phyloP scores from a whole-genome alignment of 106 monocot species.

The Phalaenopsis aphrodite region DNA sequence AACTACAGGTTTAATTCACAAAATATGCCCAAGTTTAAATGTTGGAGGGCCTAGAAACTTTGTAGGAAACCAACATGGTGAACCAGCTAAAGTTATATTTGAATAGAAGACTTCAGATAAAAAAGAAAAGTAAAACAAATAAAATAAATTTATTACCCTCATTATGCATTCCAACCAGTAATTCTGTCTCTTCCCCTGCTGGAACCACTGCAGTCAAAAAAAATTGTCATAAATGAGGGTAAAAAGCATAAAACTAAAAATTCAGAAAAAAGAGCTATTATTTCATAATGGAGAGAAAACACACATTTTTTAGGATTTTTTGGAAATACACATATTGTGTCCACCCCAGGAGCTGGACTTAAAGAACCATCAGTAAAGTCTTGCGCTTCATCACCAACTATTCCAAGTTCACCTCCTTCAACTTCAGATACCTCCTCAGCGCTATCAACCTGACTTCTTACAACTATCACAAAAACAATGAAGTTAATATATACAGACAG shows the following conservation, averaged over 20 bases:
- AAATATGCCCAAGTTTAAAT: neutral
- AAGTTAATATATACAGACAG: neutral
- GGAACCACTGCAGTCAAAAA: conserved; percentile 58
- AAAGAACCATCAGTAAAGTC: conserved; percentile 56
- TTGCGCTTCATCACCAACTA: conserved; percentile 79
- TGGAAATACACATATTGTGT: conserved; percentile 81
- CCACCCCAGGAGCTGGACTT: conserved; percentile 73
- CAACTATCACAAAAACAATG: conserved; percentile 29
- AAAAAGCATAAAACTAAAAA: neutral
- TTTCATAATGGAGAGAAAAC: neutral
- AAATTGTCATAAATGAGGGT: neutral
- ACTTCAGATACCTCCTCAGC: conserved; percentile 53
- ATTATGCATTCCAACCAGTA: conserved; percentile 89
- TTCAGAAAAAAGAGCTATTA: neutral
- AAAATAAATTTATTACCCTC: conserved; percentile 41
- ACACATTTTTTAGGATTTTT: conserved; percentile 72
- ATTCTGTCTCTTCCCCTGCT: conserved; percentile 79
- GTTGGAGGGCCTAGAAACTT: neutral
- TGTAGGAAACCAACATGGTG: neutral
- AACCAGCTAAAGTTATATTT: neutral
- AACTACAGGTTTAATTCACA: neutral
- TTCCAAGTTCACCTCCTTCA: conserved; percentile 80
- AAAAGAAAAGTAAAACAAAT: neutral
- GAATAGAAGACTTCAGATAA: neutral
- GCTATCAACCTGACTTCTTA: conserved; percentile 46